Percentiles rank a stretch among this genome's conserved stretches.
Evolutionary conservation across 257 asterid species (phyloP).

Genomic region (Salvia rosmarinus): DNA sequence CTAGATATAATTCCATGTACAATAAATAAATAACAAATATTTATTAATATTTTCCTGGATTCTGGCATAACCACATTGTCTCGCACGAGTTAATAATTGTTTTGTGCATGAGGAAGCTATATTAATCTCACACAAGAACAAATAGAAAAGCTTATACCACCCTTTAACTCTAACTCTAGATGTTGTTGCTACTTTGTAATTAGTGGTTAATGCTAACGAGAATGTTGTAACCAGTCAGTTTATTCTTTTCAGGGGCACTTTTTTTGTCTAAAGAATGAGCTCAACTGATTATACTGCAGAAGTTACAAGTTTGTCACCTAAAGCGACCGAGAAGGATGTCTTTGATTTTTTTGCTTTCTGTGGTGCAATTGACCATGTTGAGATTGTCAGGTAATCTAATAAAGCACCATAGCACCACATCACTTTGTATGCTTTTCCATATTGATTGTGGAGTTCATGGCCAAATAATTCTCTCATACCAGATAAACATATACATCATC

Average conservation of each 20-base stretch:
- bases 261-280: slow-evolving; percentile 50
- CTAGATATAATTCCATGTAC: background rate
- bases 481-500: background rate
- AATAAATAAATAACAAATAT: too few relatives aligned
- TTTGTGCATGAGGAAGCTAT: slow-evolving; percentile 2
- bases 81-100: background rate
- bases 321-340: slow-evolving; percentile 78
- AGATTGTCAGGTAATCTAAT: slow-evolving; percentile 69
- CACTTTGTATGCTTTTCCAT: slow-evolving; percentile 7
- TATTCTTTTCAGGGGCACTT: slow-evolving; percentile 7
- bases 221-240: slow-evolving; percentile 14
- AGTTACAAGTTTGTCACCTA: slow-evolving; percentile 80
- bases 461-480: background rate
- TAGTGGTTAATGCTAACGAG: slow-evolving; percentile 17
- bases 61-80: background rate
- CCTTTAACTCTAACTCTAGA: slow-evolving; percentile 10
- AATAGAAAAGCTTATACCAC: background rate
- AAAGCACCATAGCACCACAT: background rate
- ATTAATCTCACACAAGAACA: background rate
- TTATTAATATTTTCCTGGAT: too few relatives aligned
- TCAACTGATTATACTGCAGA: slow-evolving; percentile 76
- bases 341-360: slow-evolving; percentile 83
- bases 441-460: background rate
- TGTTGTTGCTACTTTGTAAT: slow-evolving; percentile 23
- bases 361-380: slow-evolving; percentile 89